Evolutionary conservation across 805 yeast genomes (phyloP).

Genomic region (Metschnikowia orientalis): DNA sequence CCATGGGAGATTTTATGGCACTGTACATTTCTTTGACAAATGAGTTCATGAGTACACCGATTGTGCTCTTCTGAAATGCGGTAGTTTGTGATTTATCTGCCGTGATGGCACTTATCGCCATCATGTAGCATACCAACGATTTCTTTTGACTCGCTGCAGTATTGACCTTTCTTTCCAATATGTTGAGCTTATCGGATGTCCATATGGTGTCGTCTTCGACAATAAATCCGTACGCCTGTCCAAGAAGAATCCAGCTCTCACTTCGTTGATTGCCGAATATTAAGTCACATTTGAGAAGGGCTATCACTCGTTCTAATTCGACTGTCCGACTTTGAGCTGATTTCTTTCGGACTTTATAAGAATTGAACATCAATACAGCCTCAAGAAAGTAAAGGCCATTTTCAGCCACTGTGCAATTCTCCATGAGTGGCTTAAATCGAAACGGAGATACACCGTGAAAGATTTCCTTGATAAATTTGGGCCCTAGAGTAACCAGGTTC

Average conservation of each 20-base stretch:
- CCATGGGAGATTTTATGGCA: slow-evolving; percentile 62
- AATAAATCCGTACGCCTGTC: slow-evolving; percentile 69
- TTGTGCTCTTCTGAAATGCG: slow-evolving; percentile 28
- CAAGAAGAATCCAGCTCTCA: slow-evolving; percentile 85
- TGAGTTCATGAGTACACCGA: slow-evolving; percentile 45
- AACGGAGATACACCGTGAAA: slow-evolving; percentile 45
- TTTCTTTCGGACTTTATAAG: slow-evolving; percentile 67
- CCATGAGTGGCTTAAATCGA: slow-evolving; percentile 27
- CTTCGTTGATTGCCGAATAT: slow-evolving; percentile 60
- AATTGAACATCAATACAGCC: slow-evolving; percentile 63
- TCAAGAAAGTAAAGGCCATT: slow-evolving; percentile 66
- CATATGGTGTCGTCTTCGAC: slow-evolving; percentile 91
- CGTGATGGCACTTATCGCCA: slow-evolving; percentile 53
- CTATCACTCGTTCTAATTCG: slow-evolving; percentile 71
- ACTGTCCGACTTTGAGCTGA: slow-evolving; percentile 77
- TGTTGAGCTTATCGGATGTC: slow-evolving; percentile 79
- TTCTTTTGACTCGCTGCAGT: slow-evolving; percentile 66
- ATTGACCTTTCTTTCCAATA: slow-evolving; percentile 51
- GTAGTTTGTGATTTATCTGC: slow-evolving; percentile 1
- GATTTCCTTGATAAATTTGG: slow-evolving; percentile 44
- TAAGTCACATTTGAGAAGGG: slow-evolving; percentile 62
- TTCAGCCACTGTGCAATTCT: slow-evolving; percentile 26
- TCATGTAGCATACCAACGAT: slow-evolving; percentile 66
- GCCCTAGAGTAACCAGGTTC: slow-evolving; percentile 39
- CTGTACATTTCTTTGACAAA: slow-evolving; percentile 58